phyloP scores from a whole-genome alignment of 1,139 yeast genomes.

The Lodderomyces jiufengensis region DNA sequence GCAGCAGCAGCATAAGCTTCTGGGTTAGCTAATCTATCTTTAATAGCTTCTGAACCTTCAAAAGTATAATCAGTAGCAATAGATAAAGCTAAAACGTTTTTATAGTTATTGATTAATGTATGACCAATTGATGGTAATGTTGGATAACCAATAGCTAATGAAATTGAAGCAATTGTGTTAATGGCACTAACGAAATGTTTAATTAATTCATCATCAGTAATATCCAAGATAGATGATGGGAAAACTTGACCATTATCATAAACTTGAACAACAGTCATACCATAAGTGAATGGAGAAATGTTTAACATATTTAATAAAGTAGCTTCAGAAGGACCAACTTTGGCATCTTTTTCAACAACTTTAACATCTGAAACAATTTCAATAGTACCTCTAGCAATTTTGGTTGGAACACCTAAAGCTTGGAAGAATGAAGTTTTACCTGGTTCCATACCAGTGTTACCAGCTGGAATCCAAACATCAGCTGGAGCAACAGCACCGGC shows the following conservation, averaged over 20 bases:
- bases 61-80: constrained; percentile 98
- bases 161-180: constrained; percentile 90
- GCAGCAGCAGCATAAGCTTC: constrained; percentile 99
- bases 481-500: constrained; percentile 99
- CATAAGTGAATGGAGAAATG: constrained; percentile 99
- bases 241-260: constrained; percentile 98
- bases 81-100: constrained; percentile 96
- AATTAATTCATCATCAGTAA: constrained; percentile 95
- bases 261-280: constrained; percentile 94
- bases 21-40: constrained; percentile 86
- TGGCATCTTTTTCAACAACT: constrained; percentile 81
- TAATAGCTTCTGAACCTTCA: constrained; percentile 98
- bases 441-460: constrained; percentile 99
- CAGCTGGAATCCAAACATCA: constrained; percentile 97
- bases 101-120: constrained; percentile 98
- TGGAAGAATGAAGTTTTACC: constrained; percentile 99
- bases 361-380: constrained; percentile 97
- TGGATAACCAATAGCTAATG: constrained; percentile 99
- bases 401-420: constrained; percentile 99
- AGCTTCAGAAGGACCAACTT: constrained; percentile 99
- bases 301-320: constrained; percentile 97
- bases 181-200: constrained; percentile 90
- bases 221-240: constrained; percentile 95
- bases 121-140: constrained; percentile 99
- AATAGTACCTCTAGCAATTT: constrained; percentile 99